Evolutionary conservation across 495 filamentous ascomycete species (phyloP), one percentile per base, ranked within the genome.

Genomic region (Clavariopsis aquatica): DNA sequence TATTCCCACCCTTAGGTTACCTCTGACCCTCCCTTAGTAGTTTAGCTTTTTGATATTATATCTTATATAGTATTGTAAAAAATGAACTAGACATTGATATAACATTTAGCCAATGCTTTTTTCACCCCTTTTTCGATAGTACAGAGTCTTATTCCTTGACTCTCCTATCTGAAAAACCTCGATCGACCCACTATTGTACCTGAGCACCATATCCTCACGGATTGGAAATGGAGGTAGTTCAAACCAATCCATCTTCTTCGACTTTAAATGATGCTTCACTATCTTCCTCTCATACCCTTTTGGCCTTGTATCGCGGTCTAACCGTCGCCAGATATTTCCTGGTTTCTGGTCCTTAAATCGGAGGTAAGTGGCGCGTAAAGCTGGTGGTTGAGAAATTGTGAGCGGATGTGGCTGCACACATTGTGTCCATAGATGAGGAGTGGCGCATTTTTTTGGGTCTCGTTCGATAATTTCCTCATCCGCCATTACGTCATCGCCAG

Each of bases 171-270:
- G 6, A 7, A 19, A 49, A 4, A 49, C 45, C 19, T 49, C 45
- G 7, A 49, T 19, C 31, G 31, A 34, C 31, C 31, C 31, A 12
- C 31, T 34, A 29, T 52, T 52, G 27, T 52, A 52, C 49, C 49
- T n/a, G 26, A 20, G 24, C 49, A 52, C 49, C 49, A 52, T 24
- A 52, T 52, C 49, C 15, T 52, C 49, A 6, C 4, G 13, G 26
- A 52, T 52, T 24, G n/a, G n/a, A 29, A 52, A 52, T 5, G 49
- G 49, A 17, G 49, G 49, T 8, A 52, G 24, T 24, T 52, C 49
- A n/a, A n/a, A 52, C 49, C 49, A 52, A 29, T 29, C 26, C 20
- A 20, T 52, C 49, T 52, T 52, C 49, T 52, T 52, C 49, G 49
- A 52, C 49, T 24, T 20, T 8, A 52, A 29, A 52, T 52, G 49